Conservation (phyloP, 2,329 filamentous ascomycete genomes). For the Hymenoscyphus fructigenus region DNA sequence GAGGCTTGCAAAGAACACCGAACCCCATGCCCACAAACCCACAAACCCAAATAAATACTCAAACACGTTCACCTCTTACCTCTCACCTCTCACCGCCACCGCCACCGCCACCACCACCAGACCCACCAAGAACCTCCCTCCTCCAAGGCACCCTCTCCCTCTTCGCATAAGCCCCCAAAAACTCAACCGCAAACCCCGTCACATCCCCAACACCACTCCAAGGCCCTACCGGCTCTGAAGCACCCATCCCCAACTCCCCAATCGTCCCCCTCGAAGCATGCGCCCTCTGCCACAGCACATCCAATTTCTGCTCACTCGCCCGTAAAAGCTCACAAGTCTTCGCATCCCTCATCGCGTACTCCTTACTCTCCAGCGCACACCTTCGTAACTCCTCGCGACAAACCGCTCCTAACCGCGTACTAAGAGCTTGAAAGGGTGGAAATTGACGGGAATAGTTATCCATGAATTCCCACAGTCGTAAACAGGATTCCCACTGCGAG, state of each 20-base stretch:
- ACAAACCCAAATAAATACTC: background rate
- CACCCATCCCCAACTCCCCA: slow-evolving; percentile 38
- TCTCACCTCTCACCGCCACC: too few species aligned
- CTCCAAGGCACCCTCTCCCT: slow-evolving; percentile 43
- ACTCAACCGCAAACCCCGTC: slow-evolving; percentile 43
- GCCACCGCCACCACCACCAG: too few species aligned
- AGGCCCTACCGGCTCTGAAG: slow-evolving; percentile 36
- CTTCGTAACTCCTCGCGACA: slow-evolving; percentile 21
- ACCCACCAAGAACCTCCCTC: slow-evolving; percentile 12
- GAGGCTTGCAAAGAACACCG: too few species aligned
- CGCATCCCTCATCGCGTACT: slow-evolving; percentile 1
- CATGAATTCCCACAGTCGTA: slow-evolving; percentile 47
- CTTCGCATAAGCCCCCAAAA: slow-evolving; percentile 46
- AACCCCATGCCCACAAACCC: too few species aligned
- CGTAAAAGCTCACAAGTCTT: slow-evolving; percentile 36
- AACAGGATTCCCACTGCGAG: slow-evolving; percentile 46
- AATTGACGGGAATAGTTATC: slow-evolving; percentile 38
- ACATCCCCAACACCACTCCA: slow-evolving; percentile 45
- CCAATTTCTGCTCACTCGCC: slow-evolving; percentile 34
- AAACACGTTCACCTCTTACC: background rate
- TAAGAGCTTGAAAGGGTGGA: slow-evolving; percentile 22
- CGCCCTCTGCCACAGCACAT: slow-evolving; percentile 21
- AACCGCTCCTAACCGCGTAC: slow-evolving; percentile 21
- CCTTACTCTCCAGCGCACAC: slow-evolving; percentile 15
- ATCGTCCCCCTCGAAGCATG: slow-evolving; percentile 35